Conservation (phyloP, 140 eudicot genomes). For the Cichorium intybus region DNA sequence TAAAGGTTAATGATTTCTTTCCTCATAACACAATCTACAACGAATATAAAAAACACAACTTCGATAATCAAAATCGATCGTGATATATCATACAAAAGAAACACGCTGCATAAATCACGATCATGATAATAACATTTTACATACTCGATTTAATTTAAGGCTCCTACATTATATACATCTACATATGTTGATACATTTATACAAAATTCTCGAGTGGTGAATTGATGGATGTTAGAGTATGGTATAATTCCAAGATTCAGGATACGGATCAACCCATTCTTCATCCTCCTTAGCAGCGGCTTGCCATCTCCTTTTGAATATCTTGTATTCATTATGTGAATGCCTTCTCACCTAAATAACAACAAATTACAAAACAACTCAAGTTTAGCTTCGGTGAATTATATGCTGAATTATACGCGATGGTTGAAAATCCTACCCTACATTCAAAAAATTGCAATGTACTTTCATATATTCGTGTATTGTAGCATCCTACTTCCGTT, state of each 20-base stretch:
- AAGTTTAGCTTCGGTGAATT: background rate
- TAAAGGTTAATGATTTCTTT: too few relatives aligned
- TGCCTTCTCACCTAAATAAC: constrained; percentile 66
- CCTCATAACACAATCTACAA: too few relatives aligned
- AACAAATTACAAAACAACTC: background rate
- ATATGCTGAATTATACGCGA: too few relatives aligned
- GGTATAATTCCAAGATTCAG: constrained; percentile 30
- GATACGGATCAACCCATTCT: constrained; percentile 72
- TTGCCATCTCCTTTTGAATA: constrained; percentile 69
- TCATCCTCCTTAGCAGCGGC: constrained; percentile 56
- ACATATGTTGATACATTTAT: background rate
- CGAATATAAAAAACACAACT: too few relatives aligned
- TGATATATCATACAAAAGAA: background rate
- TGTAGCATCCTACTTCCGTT: too few relatives aligned
- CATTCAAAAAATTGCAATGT: too few relatives aligned
- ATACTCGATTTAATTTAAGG: background rate
- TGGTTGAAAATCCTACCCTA: too few relatives aligned
- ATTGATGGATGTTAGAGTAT: constrained; percentile 12
- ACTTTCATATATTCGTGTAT: too few relatives aligned
- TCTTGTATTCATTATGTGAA: constrained; percentile 65
- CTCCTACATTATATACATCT: background rate
- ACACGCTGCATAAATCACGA: background rate
- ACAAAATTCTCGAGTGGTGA: background rate
- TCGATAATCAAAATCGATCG: too few relatives aligned
- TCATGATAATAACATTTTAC: background rate